A percentile compares a stretch with the other conserved stretches of the same genome.
Conservation (phyloP, 805 yeast genomes). For the Candida jianshihensis region DNA sequence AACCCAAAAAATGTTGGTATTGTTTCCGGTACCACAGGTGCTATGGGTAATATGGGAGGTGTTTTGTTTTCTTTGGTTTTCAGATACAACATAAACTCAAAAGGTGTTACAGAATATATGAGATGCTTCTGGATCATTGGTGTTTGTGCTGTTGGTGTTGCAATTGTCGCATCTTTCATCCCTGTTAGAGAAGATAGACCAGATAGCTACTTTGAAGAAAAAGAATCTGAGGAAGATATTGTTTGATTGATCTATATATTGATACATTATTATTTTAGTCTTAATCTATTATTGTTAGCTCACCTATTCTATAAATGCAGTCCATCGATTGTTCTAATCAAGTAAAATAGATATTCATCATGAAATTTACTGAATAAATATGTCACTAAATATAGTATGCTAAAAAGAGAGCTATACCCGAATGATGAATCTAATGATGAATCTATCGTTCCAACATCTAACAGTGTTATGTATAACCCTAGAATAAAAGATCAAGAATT, state of each 20-base stretch:
- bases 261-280: too few species aligned
- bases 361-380: too few species aligned
- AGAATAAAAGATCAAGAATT: too few species aligned
- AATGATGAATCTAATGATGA: too few species aligned
- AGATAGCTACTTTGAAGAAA: background rate
- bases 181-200: slow-evolving; percentile 24
- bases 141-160: slow-evolving; percentile 21
- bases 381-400: too few species aligned
- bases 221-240: background rate
- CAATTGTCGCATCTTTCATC: slow-evolving; percentile 15
- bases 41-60: slow-evolving; percentile 31
- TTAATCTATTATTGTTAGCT: too few species aligned
- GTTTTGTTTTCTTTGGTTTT: slow-evolving; percentile 29
- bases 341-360: too few species aligned
- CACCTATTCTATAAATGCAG: too few species aligned
- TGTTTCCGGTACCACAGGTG: slow-evolving; percentile 31
- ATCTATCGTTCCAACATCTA: too few species aligned
- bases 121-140: slow-evolving; percentile 29
- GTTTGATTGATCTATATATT: background rate
- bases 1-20: slow-evolving; percentile 29
- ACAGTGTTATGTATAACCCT: too few species aligned
- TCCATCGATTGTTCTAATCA: too few species aligned
- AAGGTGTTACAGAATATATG: slow-evolving; percentile 24
- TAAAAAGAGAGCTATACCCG: too few species aligned
- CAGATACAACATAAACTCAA: slow-evolving; percentile 21